Evolutionary conservation across 2,329 filamentous ascomycete genomes (phyloP), one percentile per base, ranked within the genome.

Genomic region (Trichoderma simmonsii): DNA sequence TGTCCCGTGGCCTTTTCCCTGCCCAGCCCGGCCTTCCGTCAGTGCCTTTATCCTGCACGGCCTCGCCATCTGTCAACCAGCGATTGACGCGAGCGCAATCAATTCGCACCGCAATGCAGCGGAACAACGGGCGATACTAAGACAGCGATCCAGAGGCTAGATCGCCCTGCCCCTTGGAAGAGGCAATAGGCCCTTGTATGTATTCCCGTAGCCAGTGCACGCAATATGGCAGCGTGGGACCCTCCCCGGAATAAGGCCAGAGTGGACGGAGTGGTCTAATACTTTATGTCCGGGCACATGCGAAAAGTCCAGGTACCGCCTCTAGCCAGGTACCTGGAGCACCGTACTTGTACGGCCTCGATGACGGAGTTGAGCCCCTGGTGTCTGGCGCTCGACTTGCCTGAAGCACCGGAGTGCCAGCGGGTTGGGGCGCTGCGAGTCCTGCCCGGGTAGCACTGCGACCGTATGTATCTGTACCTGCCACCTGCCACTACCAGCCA

Each of bases 121-220:
- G 64, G 64, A 67, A 67, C 30, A 21, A 67, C 64, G 64, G 64
- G 48, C 21, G 32, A 56, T 61, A 28, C 66, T 28, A 34, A 61
- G 56, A 48, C 56, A 48, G 66, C 66, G 66, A 69, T 69, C 66
- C 66, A 69, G 56, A 60, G 56, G 66, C 66, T 61, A 61, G 66
- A 69, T 69, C 66, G 54, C 66, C 66, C 39, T 51, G 15, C 32
- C 64, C 64, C 64, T 56, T 67, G 51, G 43, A 56, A 57, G 18
- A 18, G 26, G n/a, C 36, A 56, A 67, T 18, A 12, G 26, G n/a
- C 36, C 26, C 39, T 32, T 43, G 34, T 60, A 28, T 39, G 51
- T 24, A 59, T 39, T 43, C 60, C 65, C 54, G 51, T 51, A 21
- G 43, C n/a, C 43, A 51, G 36, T 28, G 61, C 36, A 39, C 60